phyloP scores from a whole-genome alignment of 805 yeast species.

The Metschnikowia similis region DNA sequence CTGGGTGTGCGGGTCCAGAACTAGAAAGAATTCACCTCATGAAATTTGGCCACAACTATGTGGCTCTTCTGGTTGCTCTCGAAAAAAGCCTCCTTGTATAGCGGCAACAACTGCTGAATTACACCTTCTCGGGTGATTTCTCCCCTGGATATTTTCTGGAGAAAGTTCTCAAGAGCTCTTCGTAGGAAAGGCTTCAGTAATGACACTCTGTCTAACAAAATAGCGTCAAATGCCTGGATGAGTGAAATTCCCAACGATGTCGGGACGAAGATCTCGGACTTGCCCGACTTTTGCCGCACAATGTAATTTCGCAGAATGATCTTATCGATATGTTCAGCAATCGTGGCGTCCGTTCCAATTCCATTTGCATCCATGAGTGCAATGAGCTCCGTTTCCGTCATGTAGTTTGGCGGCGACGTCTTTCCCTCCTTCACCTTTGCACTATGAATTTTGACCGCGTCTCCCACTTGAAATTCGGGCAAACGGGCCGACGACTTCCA shows the following conservation, averaged over 20 bases:
- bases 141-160: slow-evolving; percentile 70
- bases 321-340: slow-evolving; percentile 94
- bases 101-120: slow-evolving; percentile 45
- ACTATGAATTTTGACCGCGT: slow-evolving; percentile 49
- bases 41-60: slow-evolving; percentile 15
- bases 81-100: slow-evolving; percentile 59
- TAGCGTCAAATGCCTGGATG: slow-evolving; percentile 80
- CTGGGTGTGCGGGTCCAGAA: not conserved
- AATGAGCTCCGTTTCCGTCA: slow-evolving; percentile 91
- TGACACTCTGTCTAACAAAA: slow-evolving; percentile 67
- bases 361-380: slow-evolving; percentile 95
- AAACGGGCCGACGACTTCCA: slow-evolving; percentile 70
- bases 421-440: slow-evolving; percentile 67
- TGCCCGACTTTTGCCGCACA: slow-evolving; percentile 35
- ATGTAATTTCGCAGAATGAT: slow-evolving; percentile 67
- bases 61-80: slow-evolving; percentile 16
- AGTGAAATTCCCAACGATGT: slow-evolving; percentile 80
- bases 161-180: slow-evolving; percentile 63
- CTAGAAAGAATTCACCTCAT: slow-evolving; percentile 9
- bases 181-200: slow-evolving; percentile 87
- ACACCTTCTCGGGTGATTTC: slow-evolving; percentile 49
- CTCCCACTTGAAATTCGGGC: slow-evolving; percentile 60
- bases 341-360: slow-evolving; percentile 98
- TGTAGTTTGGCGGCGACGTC: slow-evolving; percentile 74
- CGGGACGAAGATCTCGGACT: slow-evolving; percentile 58